Evolutionary conservation across 1,284 basidiomycete species (phyloP).

Genomic region (Meripilus lineatus): DNA sequence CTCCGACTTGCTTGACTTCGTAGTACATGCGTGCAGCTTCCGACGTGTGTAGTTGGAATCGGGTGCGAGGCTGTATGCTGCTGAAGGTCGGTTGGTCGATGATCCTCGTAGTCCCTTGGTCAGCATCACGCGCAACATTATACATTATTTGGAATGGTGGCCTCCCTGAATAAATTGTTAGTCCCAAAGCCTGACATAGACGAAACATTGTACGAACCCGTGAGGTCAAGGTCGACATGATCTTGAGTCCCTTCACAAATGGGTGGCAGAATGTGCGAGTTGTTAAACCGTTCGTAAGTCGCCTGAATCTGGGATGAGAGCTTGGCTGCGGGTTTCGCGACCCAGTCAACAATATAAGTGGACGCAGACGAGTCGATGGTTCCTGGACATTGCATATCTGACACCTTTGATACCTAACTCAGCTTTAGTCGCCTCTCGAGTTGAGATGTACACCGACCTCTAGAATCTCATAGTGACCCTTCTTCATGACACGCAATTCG

Average conservation of each 20-base stretch:
- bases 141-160: conserved; percentile 87
- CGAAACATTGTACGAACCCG: conserved; percentile 41
- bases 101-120: conserved; percentile 55
- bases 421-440: neutral
- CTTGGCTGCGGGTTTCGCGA: conserved; percentile 65
- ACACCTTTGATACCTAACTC: conserved; percentile 42
- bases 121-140: conserved; percentile 63
- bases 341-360: conserved; percentile 70
- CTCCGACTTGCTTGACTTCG: conserved; percentile 84
- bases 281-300: conserved; percentile 54
- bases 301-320: conserved; percentile 54
- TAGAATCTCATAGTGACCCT: conserved; percentile 75
- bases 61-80: conserved; percentile 77
- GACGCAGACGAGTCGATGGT: conserved; percentile 54
- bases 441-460: conserved; percentile 39
- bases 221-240: conserved; percentile 76
- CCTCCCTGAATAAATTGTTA: conserved; percentile 43
- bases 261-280: conserved; percentile 64
- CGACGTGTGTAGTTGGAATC: conserved; percentile 81
- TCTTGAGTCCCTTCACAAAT: conserved; percentile 82
- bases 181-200: neutral
- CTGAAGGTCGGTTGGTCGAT: conserved; percentile 76
- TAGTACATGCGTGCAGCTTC: conserved; percentile 83
- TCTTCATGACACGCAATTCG: conserved; percentile 60
- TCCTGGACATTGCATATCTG: conserved; percentile 84